Evolutionary conservation across 192 early-diverging fungal species (phyloP), one percentile per base, ranked within the genome.

Genomic region (Coemansia sp.): DNA sequence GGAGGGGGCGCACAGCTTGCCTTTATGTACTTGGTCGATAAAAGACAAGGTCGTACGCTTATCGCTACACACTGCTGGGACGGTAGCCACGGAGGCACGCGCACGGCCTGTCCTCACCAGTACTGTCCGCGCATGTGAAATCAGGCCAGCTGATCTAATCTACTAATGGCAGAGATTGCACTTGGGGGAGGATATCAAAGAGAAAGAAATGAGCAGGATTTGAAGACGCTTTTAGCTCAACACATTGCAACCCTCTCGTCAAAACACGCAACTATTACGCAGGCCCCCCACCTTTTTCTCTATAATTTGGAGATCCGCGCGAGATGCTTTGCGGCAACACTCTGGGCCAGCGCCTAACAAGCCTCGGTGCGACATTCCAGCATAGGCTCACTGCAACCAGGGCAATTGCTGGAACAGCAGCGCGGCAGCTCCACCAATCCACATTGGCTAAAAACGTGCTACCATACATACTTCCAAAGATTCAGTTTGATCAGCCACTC

Each of bases 381-480:
- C 55, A 26, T 24, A 26, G 51, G 51, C 14, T 52, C 25, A 26
- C 51, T 52, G 25, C 51, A 7, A n/a, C 23, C 51, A 26, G 22
- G 14, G 22, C 25, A n/a, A 50, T 21, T 30, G 49, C 26, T 32
- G 47, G 27, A 22, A 25, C 47, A 25, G 16, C 44, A n/a, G 14
- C 49, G 59, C 59, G 48, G 48, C 48, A 49, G 31, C 21, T 60
- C 48, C 59, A 50, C 48, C 59, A 60, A 8, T 50, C 26, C 26
- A 21, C 32, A 49, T 19, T 30, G 2, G 59, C 41, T 10, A 27
- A 28, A 26, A 49, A 52, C 28, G 32, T 50, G 26, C 48, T 49
- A 60, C 18, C 65, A 12, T 69, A 61, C 57, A 88, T 73, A 69
- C 74, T 67, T 34, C 76, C 67, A 66, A 77, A 69, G 78, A 83